A percentile compares a stretch with the other conserved stretches of the same genome.
Conservation (phyloP, 768 basidiomycete species). For the Russula earlei region DNA sequence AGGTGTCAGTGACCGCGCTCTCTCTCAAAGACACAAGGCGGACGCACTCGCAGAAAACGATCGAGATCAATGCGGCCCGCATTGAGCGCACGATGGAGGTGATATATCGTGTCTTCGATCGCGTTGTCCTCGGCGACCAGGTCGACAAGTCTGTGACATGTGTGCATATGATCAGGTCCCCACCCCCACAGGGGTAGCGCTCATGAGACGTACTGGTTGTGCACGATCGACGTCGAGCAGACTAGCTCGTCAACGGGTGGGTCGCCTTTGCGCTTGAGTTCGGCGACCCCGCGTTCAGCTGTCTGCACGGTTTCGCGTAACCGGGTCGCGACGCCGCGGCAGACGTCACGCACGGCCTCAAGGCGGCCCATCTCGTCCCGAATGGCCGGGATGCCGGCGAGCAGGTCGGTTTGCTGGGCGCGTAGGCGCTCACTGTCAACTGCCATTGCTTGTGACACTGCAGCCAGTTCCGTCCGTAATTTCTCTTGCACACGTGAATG, state of each 20-base stretch:
- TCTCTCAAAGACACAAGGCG: not conserved
- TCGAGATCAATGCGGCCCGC: conserved; percentile 89
- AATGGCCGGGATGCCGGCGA: conserved; percentile 86
- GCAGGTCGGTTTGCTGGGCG: conserved; percentile 74
- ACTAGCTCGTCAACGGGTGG: conserved; percentile 95
- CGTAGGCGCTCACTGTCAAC: conserved; percentile 68
- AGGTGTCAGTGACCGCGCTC: conserved; percentile 7
- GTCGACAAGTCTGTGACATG: conserved; percentile 67
- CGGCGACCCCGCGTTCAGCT: conserved; percentile 65
- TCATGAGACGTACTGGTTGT: conserved; percentile 73
- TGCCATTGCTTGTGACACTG: conserved; percentile 54
- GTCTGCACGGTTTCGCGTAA: conserved; percentile 51
- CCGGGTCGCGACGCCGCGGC: conserved; percentile 64
- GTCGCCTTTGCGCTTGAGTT: conserved; percentile 76
- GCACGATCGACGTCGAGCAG: conserved; percentile 90
- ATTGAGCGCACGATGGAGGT: conserved; percentile 89
- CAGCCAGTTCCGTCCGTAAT: conserved; percentile 58
- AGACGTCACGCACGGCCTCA: conserved; percentile 88
- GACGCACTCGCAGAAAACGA: conserved; percentile 78
- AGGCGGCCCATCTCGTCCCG: conserved; percentile 93
- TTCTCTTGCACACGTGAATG: conserved; percentile 72
- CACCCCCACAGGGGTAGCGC: not conserved
- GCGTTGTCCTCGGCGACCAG: conserved; percentile 99
- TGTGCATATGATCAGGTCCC: not conserved
- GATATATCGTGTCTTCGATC: conserved; percentile 97